phyloP scores from a whole-genome alignment of 2,329 filamentous ascomycete genomes.

The Xylaria sp. region DNA sequence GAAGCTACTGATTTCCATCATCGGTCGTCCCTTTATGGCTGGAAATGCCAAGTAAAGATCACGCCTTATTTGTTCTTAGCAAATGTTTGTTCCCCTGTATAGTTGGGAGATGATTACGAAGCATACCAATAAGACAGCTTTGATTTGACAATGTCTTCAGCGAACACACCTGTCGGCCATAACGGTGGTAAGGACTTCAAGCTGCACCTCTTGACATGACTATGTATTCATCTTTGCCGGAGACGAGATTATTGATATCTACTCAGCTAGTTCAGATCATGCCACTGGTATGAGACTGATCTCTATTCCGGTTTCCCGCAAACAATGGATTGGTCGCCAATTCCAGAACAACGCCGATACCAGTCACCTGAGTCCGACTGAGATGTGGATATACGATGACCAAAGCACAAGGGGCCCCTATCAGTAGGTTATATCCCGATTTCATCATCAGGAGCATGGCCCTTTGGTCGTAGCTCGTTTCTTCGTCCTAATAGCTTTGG shows the following conservation, averaged over 20 bases:
- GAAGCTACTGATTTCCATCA: background rate
- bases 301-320: conserved; percentile 26
- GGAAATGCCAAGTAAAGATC: background rate
- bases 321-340: conserved; percentile 26
- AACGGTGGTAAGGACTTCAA: background rate
- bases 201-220: background rate
- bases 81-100: background rate
- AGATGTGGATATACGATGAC: conserved; percentile 27
- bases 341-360: background rate
- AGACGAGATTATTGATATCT: conserved; percentile 1
- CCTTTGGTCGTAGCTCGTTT: background rate
- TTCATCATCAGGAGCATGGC: background rate
- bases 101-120: background rate
- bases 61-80: background rate
- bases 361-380: conserved; percentile 11
- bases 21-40: background rate
- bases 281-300: background rate
- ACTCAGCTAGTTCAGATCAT: conserved; percentile 5
- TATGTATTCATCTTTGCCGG: background rate
- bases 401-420: conserved; percentile 25
- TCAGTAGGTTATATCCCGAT: conserved; percentile 14
- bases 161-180: background rate
- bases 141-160: conserved; percentile 9
- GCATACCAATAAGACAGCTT: background rate
- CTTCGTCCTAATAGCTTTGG: background rate